phyloP scores from a whole-genome alignment of 768 basidiomycete genomes.

The Boletus rex-veris region DNA sequence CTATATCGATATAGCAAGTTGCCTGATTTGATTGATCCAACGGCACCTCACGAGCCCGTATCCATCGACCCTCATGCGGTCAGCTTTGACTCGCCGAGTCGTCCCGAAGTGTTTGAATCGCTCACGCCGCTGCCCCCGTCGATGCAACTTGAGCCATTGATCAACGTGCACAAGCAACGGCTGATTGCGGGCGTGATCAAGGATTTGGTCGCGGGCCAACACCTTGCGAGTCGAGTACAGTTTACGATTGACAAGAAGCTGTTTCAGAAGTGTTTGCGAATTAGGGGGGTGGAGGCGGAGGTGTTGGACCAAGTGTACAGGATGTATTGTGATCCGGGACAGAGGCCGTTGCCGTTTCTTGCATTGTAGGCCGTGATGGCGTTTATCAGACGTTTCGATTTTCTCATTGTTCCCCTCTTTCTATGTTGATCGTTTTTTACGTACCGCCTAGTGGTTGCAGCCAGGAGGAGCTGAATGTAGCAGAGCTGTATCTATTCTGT shows the following conservation, averaged over 20 bases:
- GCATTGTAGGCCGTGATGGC: slow-evolving; percentile 9
- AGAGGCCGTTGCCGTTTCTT: slow-evolving; percentile 19
- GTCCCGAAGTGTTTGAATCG: slow-evolving; percentile 76
- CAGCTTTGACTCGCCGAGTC: slow-evolving; percentile 64
- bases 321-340: slow-evolving; percentile 32
- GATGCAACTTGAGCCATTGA: slow-evolving; percentile 81
- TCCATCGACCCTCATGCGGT: slow-evolving; percentile 59
- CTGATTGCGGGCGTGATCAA: slow-evolving; percentile 79
- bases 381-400: neutral
- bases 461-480: slow-evolving; percentile 11
- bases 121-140: slow-evolving; percentile 67
- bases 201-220: slow-evolving; percentile 76
- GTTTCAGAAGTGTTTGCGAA: slow-evolving; percentile 69
- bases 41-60: slow-evolving; percentile 67
- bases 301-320: slow-evolving; percentile 48
- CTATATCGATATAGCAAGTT: slow-evolving; percentile 61
- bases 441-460: too few species aligned
- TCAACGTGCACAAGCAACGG: slow-evolving; percentile 88
- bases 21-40: slow-evolving; percentile 81
- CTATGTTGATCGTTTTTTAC: neutral
- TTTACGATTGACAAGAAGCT: slow-evolving; percentile 71
- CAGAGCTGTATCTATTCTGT: slow-evolving; percentile 25
- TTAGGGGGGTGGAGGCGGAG: slow-evolving; percentile 60
- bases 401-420: neutral
- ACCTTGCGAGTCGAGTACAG: slow-evolving; percentile 70